Conservation (phyloP, 495 filamentous ascomycete genomes). For the Penicillium ucsense region DNA sequence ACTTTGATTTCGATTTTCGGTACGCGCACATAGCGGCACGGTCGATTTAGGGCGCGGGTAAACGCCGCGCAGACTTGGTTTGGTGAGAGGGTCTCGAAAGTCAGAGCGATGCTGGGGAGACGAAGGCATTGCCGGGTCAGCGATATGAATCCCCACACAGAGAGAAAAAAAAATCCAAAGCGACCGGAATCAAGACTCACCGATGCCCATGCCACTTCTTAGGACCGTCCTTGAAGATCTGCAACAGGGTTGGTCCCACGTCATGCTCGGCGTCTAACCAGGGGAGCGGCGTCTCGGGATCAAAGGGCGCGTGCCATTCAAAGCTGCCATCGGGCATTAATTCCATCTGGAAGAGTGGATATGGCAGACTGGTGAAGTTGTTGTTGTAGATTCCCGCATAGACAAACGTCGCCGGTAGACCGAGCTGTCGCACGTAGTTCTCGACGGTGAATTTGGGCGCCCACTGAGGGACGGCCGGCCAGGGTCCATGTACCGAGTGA, state of each 20-base stretch:
- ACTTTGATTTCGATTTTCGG: constrained; percentile 73
- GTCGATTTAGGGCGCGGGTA: constrained; percentile 62
- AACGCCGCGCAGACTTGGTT: constrained; percentile 73
- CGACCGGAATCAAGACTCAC: constrained; percentile 32
- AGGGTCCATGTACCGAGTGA: constrained; percentile 67
- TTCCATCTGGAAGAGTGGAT: constrained; percentile 92
- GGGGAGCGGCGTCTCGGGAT: constrained; percentile 77
- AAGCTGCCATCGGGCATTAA: constrained; percentile 74
- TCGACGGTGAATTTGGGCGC: constrained; percentile 84
- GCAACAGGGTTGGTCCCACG: constrained; percentile 84
- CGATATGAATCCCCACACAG: too few species aligned
- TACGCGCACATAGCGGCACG: constrained; percentile 64
- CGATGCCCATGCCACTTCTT: constrained; percentile 76
- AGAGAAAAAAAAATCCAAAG: too few species aligned
- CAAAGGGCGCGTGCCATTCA: constrained; percentile 89
- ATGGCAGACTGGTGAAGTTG: constrained; percentile 90
- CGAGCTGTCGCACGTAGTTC: constrained; percentile 77
- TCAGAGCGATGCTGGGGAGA: constrained; percentile 64
- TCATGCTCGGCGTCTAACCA: constrained; percentile 98
- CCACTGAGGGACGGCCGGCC: constrained; percentile 84
- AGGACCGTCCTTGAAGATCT: constrained; percentile 90
- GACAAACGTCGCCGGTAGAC: constrained; percentile 79
- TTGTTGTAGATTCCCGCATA: constrained; percentile 98
- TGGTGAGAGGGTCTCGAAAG: constrained; percentile 84
- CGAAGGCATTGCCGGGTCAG: too few species aligned